A percentile compares a stretch with the other conserved stretches of the same genome.
These are phyloP conservation scores for Saturnispora diversa DNA, from an alignment of 805 yeast species.

Conservation along the genomic window DNA sequence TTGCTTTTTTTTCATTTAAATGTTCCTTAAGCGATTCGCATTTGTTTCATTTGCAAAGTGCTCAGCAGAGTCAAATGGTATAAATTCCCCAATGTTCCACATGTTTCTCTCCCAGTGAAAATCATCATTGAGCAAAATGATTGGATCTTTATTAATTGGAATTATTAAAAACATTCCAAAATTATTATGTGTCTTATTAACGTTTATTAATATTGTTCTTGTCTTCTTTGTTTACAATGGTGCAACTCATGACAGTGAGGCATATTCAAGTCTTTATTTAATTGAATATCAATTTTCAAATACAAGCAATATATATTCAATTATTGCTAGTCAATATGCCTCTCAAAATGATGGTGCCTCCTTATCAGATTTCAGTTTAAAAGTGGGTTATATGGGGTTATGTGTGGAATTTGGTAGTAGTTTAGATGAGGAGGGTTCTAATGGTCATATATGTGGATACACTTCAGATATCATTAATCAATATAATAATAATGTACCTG, in stretches of 20 bases:
- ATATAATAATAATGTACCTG: conserved; percentile 12
- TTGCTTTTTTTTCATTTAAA: no score
- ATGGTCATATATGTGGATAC: conserved; percentile 13
- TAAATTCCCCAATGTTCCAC: no score
- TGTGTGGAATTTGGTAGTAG: conserved; percentile 13
- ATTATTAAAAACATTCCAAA: conserved; percentile 12
- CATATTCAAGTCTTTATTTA: conserved; percentile 11
- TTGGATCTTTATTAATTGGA: conserved; percentile 8
- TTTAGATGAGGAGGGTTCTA: not conserved
- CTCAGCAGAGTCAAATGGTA: no score
- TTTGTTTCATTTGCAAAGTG: not conserved
- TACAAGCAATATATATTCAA: conserved; percentile 11
- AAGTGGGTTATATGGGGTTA: conserved; percentile 15
- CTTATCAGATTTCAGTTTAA: conserved; percentile 11
- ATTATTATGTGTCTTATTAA: conserved; percentile 7
- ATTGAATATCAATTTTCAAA: conserved; percentile 11
- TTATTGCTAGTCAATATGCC: conserved; percentile 12
- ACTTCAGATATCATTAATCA: conserved; percentile 10
- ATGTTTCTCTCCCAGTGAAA: no score
- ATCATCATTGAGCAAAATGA: not conserved
- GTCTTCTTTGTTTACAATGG: conserved; percentile 15
- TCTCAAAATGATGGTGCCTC: conserved; percentile 11
- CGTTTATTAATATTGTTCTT: conserved; percentile 13
- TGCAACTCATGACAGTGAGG: conserved; percentile 14
- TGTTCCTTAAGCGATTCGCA: not conserved